A percentile compares a stretch with the other conserved stretches of the same genome.
Conservation (phyloP, 139 green algal species). For the Choricystis sp. region DNA sequence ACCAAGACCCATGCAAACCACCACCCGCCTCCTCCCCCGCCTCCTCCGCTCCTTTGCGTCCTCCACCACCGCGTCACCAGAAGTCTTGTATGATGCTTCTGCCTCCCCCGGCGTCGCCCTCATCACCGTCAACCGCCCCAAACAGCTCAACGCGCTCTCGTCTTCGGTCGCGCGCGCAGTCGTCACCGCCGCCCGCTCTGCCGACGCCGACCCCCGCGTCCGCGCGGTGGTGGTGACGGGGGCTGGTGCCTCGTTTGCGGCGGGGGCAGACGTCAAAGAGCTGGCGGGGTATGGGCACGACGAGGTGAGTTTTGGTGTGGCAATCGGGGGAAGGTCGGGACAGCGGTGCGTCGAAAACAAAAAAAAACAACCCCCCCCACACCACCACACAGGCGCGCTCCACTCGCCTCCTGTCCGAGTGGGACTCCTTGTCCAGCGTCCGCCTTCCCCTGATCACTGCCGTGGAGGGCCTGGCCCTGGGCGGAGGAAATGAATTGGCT, state of each 20-base stretch:
- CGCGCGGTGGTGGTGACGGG: conserved; percentile 47
- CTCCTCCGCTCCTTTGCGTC: too few relatives aligned
- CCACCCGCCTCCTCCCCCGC: too few relatives aligned
- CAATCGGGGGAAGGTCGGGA: not conserved
- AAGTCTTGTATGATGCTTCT: too few relatives aligned
- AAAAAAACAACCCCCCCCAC: not conserved
- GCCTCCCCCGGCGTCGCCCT: not conserved
- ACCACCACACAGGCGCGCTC: conserved; percentile 18
- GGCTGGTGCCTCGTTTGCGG: conserved; percentile 41
- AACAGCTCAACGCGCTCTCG: conserved; percentile 34
- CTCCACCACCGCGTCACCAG: too few relatives aligned
- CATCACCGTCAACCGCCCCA: conserved; percentile 27
- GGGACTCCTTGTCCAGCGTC: conserved; percentile 19
- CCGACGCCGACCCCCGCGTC: conserved; percentile 16
- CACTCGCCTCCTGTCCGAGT: conserved; percentile 20
- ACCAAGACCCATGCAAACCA: too few relatives aligned
- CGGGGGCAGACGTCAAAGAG: conserved; percentile 60
- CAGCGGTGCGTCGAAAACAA: not conserved
- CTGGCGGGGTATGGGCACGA: conserved; percentile 28
- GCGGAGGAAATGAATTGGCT: conserved; percentile 52
- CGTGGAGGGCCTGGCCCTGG: conserved; percentile 45
- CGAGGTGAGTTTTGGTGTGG: conserved; percentile 2
- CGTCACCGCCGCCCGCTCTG: conserved; percentile 9
- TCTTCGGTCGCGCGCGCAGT: conserved; percentile 25
- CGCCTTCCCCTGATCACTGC: conserved; percentile 41